phyloP scores from a whole-genome alignment of 768 basidiomycete species.

The Serendipita sp. region DNA sequence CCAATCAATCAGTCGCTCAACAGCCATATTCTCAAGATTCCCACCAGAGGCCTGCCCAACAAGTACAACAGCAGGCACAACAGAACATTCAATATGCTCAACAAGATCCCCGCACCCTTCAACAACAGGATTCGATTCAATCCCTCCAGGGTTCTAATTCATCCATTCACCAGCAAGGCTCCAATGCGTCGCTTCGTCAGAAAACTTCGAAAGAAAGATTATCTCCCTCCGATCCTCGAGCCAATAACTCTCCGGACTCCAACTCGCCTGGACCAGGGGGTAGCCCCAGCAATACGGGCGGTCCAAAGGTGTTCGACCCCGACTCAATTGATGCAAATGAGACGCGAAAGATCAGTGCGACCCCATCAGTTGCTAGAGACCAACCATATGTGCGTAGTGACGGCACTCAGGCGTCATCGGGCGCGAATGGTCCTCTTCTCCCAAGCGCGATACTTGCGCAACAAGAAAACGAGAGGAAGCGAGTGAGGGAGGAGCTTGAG shows the following conservation, averaged over 20 bases:
- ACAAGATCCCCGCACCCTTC: constrained; percentile 11
- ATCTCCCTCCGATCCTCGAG: background rate
- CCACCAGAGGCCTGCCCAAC: constrained; percentile 12
- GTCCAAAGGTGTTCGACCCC: constrained; percentile 38
- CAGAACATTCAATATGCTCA: background rate
- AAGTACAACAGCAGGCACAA: constrained; percentile 17
- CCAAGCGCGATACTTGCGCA: constrained; percentile 26
- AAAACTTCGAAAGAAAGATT: background rate
- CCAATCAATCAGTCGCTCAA: constrained; percentile 13
- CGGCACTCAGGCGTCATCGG: constrained; percentile 6
- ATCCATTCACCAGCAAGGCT: constrained; percentile 1
- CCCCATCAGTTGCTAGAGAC: constrained; percentile 60
- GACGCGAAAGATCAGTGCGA: constrained; percentile 62
- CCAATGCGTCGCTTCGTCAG: background rate
- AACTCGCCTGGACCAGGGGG: constrained; percentile 6
- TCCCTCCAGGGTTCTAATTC: constrained; percentile 26
- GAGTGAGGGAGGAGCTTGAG: constrained; percentile 30
- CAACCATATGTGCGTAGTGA: background rate
- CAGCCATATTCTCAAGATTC: constrained; percentile 17
- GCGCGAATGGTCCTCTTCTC: constrained; percentile 18
- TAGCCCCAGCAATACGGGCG: constrained; percentile 9
- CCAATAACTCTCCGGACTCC: background rate
- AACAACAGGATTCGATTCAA: constrained; percentile 17
- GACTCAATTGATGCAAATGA: constrained; percentile 39
- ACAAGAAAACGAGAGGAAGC: constrained; percentile 40